These are phyloP conservation scores for Penicillium subrubescens DNA, from an alignment of 495 filamentous ascomycete species.

Conservation along the genomic window DNA sequence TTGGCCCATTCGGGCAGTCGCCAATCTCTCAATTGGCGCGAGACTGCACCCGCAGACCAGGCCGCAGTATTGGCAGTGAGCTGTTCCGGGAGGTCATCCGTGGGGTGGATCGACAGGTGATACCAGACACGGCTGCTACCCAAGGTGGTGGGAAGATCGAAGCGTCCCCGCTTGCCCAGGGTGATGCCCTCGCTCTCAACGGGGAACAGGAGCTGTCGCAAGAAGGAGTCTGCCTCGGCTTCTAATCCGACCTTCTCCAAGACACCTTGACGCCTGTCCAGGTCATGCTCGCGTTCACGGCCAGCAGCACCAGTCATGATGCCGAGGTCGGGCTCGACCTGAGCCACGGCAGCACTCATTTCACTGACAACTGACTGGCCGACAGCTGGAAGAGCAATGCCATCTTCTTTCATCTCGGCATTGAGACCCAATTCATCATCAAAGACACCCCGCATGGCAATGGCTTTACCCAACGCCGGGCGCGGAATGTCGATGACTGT, in stretches of 20 bases:
- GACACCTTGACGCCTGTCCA: slow-evolving; percentile 78
- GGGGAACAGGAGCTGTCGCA: slow-evolving; percentile 83
- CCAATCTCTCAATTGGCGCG: slow-evolving; percentile 90
- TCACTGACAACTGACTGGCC: slow-evolving; percentile 81
- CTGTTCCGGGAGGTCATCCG: slow-evolving; percentile 76
- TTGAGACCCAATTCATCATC: slow-evolving; percentile 93
- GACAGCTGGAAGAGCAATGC: slow-evolving; percentile 67
- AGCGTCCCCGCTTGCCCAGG: slow-evolving; percentile 70
- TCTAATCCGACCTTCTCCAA: slow-evolving; percentile 84
- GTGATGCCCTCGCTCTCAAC: slow-evolving; percentile 71
- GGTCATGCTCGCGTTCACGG: slow-evolving; percentile 73
- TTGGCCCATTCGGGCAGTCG: slow-evolving; percentile 95
- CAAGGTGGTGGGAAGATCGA: slow-evolving; percentile 69
- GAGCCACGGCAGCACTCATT: slow-evolving; percentile 77
- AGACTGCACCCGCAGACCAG: slow-evolving; percentile 92
- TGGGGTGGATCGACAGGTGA: slow-evolving; percentile 89
- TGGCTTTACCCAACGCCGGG: slow-evolving; percentile 77
- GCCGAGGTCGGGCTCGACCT: slow-evolving; percentile 80
- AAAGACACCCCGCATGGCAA: slow-evolving; percentile 85
- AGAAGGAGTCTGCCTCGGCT: slow-evolving; percentile 79
- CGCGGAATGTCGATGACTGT: slow-evolving; percentile 86
- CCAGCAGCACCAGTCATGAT: slow-evolving; percentile 64
- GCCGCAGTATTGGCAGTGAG: slow-evolving; percentile 65
- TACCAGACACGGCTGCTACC: slow-evolving; percentile 92
- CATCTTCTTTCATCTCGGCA: slow-evolving; percentile 94